phyloP scores from a whole-genome alignment of 495 filamentous ascomycete species.

The Podospora pseudocomata region DNA sequence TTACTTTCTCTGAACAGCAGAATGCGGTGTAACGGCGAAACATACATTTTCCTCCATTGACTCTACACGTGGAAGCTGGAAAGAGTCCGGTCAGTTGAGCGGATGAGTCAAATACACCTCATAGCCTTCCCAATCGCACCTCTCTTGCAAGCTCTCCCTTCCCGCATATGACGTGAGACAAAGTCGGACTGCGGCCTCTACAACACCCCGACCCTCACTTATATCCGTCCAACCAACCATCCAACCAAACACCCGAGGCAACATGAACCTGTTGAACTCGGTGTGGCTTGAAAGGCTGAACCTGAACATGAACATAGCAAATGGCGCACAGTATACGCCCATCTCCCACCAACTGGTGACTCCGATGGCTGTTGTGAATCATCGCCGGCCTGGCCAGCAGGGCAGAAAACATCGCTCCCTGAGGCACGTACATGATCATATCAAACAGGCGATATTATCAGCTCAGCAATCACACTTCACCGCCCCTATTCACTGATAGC shows the following conservation, averaged over 20 bases:
- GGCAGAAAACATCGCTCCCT: no score
- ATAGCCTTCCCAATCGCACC: neutral
- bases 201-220: neutral
- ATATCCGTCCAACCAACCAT: neutral
- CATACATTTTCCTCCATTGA: neutral
- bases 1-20: neutral
- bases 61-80: neutral
- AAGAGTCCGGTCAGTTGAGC: neutral
- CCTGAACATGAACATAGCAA: no score
- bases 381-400: no score
- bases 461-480: neutral
- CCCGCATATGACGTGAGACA: neutral
- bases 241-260: no score
- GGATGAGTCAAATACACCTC: neutral
- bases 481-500: neutral
- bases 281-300: no score
- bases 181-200: neutral
- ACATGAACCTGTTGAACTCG: no score
- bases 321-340: no score
- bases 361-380: no score
- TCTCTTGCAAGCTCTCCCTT: neutral
- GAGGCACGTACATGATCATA: neutral
- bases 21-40: neutral
- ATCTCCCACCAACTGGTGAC: no score
- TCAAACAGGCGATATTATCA: neutral